Evolutionary conservation across 108 stramenopile species (phyloP), one percentile per base, ranked within the genome.

Genomic region (Aurantiochytrium sp.): DNA sequence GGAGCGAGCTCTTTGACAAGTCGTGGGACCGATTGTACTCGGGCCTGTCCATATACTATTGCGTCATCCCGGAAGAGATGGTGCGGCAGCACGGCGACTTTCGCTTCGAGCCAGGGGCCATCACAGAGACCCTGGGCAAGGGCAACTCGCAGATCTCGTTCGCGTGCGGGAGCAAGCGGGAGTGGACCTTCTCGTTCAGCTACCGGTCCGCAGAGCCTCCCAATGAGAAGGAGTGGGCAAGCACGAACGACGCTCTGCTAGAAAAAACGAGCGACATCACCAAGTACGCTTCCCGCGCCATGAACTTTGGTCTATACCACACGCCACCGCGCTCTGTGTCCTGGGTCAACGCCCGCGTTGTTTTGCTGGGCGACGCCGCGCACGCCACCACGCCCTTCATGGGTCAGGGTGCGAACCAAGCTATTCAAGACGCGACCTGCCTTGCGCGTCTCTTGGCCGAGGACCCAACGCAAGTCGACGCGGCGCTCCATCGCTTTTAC

Each of bases 391-490:
- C 97, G 22, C 98, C 98, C 0, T 97, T 97, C 87, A 90, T 97
- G 27, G 98, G 98, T 31, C 98, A 98, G 92, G 98, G 98, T 37
- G 96, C 96, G 2, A 98, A 98, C 73, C 98, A 98, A 87, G 98
- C 96, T 4, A 93, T 98, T 69, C 96, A 97, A 91, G 97, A 96
- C 93, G 94, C 91, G 52, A 48, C 45, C 8, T 41, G 39, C 45
- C 39, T 81, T 6, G 73, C 73, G n/a, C 42, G 45, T 30, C 39
- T 81, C 10, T 24, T 81, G n/a, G 73, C 73, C 34, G 59, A 65
- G 3, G 24, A 65, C 59, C 59, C 59, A 12, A 34, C 8, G 15
- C 8, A 65, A 34, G 34, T 65, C 19, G 59, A 65, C 19, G 59
- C 59, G 27, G 59, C 59, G 27, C 34, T 65, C 1, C 15, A 8